Conservation (phyloP, 2,329 filamentous ascomycete genomes). For the Colletotrichum sp. region DNA sequence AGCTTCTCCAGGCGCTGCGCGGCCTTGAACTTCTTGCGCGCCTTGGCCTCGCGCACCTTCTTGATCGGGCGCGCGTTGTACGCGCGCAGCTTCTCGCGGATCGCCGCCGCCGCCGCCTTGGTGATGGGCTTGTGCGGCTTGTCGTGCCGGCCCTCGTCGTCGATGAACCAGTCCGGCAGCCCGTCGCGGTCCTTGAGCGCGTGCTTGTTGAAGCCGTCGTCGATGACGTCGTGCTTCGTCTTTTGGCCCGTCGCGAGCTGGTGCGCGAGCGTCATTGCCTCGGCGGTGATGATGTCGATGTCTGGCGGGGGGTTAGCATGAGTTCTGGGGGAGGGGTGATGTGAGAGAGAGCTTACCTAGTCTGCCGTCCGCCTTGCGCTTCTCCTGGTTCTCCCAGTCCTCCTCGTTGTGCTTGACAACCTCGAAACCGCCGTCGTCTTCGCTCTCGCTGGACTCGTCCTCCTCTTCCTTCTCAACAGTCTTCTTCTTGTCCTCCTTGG, state of each 20-base stretch:
- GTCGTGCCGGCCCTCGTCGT: conserved; percentile 87
- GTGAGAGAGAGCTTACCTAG: conserved; percentile 48
- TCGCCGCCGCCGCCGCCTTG: conserved; percentile 86
- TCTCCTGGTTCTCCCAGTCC: conserved; percentile 72
- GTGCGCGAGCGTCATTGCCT: conserved; percentile 97
- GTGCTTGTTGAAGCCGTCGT: conserved; percentile 93
- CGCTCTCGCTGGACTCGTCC: conserved; percentile 34
- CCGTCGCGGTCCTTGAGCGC: conserved; percentile 90
- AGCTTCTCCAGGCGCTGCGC: conserved; percentile 91
- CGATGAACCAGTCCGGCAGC: conserved; percentile 96
- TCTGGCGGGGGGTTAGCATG: conserved; percentile 54
- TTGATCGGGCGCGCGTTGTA: conserved; percentile 97
- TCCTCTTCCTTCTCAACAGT: conserved; percentile 32
- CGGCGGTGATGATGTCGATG: conserved; percentile 98
- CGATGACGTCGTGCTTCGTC: conserved; percentile 78
- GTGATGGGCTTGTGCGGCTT: conserved; percentile 87
- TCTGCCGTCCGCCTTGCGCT: conserved; percentile 66
- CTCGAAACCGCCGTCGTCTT: conserved; percentile 61
- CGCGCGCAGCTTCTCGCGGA: conserved; percentile 92
- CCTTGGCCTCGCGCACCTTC: conserved; percentile 96
- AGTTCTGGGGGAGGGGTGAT: not conserved
- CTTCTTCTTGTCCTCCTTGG: conserved; percentile 42
- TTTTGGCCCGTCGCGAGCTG: conserved; percentile 87
- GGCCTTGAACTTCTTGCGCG: conserved; percentile 95
- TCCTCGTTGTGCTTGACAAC: conserved; percentile 62